Conservation (phyloP, 192 early-diverging fungal genomes). For the Coemansia sp. region DNA sequence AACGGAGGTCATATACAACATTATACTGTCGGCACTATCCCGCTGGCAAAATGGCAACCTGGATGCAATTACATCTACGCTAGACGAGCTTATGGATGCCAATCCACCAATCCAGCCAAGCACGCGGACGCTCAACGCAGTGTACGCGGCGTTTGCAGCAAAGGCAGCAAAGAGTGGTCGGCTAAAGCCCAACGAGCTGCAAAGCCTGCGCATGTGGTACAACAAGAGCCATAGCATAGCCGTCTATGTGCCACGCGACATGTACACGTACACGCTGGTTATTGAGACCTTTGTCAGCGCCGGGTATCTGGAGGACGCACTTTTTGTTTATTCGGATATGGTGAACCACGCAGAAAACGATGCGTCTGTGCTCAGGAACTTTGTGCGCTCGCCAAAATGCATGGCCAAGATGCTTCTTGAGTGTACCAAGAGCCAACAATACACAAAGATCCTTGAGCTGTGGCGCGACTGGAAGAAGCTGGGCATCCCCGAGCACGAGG, state of each 20-base stretch:
- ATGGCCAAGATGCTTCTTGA: conserved; percentile 29
- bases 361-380: conserved; percentile 11
- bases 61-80: conserved; percentile 12
- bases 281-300: conserved; percentile 31
- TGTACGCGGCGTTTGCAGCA: conserved; percentile 41
- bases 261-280: conserved; percentile 35
- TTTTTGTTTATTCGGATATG: conserved; percentile 46
- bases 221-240: conserved; percentile 15
- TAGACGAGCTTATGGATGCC: conserved; percentile 27
- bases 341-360: conserved; percentile 23
- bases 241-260: conserved; percentile 40
- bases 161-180: conserved; percentile 9
- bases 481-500: conserved; percentile 16
- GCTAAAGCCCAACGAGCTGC: conserved; percentile 15
- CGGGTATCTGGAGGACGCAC: conserved; percentile 31
- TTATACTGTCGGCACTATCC: conserved; percentile 28
- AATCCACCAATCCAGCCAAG: conserved; percentile 34
- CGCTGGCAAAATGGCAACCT: conserved; percentile 31
- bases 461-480: conserved; percentile 38
- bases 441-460: conserved; percentile 19
- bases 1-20: conserved; percentile 43
- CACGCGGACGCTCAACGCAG: conserved; percentile 40
- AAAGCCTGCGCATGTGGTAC: conserved; percentile 46
- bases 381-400: conserved; percentile 11
- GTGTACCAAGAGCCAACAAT: conserved; percentile 27